Conservation (phyloP, 768 basidiomycete genomes). For the Hygrocybe coccinea region DNA sequence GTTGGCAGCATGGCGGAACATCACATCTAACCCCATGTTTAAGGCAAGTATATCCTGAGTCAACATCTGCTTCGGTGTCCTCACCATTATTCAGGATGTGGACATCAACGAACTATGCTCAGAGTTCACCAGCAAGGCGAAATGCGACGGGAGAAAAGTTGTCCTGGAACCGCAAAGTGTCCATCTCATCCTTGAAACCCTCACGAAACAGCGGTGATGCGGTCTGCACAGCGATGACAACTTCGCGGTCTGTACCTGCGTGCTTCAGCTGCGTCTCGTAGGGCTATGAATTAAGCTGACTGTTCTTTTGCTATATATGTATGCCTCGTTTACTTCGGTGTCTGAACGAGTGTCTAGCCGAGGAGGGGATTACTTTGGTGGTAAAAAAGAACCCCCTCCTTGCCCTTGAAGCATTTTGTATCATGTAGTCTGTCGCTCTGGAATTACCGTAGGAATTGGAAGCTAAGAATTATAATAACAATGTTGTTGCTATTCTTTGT, state of each 20-base stretch:
- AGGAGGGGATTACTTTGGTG: too few species aligned
- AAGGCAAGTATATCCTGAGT: constrained; percentile 47
- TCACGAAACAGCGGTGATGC: constrained; percentile 15
- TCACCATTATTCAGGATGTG: constrained; percentile 45
- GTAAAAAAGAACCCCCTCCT: too few species aligned
- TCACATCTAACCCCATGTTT: constrained; percentile 69
- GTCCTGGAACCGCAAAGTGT: constrained; percentile 62
- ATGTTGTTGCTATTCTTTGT: too few species aligned
- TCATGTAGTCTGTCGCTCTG: too few species aligned
- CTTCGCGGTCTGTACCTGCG: neutral
- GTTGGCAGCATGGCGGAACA: constrained; percentile 71
- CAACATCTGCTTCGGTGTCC: constrained; percentile 2
- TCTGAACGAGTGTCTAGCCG: too few species aligned
- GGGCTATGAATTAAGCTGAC: too few species aligned
- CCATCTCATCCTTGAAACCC: constrained; percentile 41
- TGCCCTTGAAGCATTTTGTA: too few species aligned
- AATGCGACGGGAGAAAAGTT: constrained; percentile 80
- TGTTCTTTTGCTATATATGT: too few species aligned
- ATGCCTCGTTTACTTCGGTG: too few species aligned
- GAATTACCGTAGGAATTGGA: too few species aligned
- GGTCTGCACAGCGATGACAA: neutral
- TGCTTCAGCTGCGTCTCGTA: neutral
- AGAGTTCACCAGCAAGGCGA: constrained; percentile 77
- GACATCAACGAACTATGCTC: constrained; percentile 76
- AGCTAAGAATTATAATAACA: too few species aligned